Conservation (phyloP, 768 basidiomycete genomes). For the Tremella fuciformis region DNA sequence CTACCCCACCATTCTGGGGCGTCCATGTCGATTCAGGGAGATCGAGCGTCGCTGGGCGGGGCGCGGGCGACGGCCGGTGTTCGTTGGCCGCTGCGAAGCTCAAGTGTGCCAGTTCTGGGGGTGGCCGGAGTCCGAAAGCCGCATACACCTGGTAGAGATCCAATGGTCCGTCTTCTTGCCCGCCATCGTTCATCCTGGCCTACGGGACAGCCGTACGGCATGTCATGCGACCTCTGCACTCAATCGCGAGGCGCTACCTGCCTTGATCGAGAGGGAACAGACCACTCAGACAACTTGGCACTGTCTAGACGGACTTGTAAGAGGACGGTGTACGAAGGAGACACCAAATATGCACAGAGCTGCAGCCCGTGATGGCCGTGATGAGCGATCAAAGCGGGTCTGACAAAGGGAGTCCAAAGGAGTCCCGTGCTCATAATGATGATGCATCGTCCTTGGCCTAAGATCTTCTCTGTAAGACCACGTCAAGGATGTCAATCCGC, state of each 20-base stretch:
- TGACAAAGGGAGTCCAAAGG: neutral
- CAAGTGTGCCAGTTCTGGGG: no score
- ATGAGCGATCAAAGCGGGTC: neutral
- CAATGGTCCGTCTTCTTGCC: neutral
- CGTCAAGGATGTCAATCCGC: neutral
- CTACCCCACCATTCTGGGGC: no score
- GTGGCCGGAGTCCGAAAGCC: neutral
- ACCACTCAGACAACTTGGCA: no score
- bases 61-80: no score
- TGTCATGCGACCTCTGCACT: neutral
- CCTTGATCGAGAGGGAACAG: no score
- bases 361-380: neutral
- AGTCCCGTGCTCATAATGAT: neutral
- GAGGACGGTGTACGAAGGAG: neutral
- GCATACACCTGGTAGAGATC: neutral
- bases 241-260: no score
- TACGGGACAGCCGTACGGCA: neutral
- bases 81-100: no score
- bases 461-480: no score
- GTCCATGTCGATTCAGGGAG: no score
- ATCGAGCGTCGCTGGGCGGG: no score
- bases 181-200: neutral
- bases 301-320: no score
- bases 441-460: neutral
- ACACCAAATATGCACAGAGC: neutral